Evolutionary conservation across 2,329 filamentous ascomycete species (phyloP), one percentile per base, ranked within the genome.

Genomic region (Penicillium sp.): DNA sequence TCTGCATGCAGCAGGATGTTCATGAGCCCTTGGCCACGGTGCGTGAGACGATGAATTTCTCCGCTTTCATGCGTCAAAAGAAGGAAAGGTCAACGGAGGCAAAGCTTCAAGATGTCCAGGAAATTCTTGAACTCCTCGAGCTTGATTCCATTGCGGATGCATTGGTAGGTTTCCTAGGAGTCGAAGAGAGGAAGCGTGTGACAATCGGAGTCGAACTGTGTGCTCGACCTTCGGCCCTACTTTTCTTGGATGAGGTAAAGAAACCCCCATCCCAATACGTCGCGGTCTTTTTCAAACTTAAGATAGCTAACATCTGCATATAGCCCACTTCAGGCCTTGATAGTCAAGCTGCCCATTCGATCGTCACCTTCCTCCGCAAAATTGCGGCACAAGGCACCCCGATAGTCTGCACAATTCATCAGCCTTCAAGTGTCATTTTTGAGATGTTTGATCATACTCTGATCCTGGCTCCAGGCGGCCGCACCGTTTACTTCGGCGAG

Each of bases 391-490:
- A 94, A 70, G 90, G 90, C n/a, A 90, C 94, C 62, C 81, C 47
- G 5, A 50, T 50, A 16, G 47, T 94, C 8, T 92, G 89, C 74
- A 94, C 90, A 0, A 94, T 94, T 61, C 90, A 94, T 71, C 90
- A 94, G 70, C 90, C 90, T 4, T 91, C 90, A 65, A 87, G 88
- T 18, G 84, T 87, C 0, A 80, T 94, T 0, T 93, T 95, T 66
- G 88, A 91, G 71, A 88, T 90, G 73, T 95, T 94, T 62, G 90
- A 94, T 68, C 82, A 89, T n/a, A 80, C 94, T 2, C 76, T 94
- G 5, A 80, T 94, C 2, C 80, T 94, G 7, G 85, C 91, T 70
- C 79, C 82, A 29, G 90, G 90, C 57, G 90, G 90, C 7, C 81
- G 86, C 55, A 89, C 87, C 45, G 88, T 93, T 46, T 94, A 93